Evolutionary conservation across 257 asterid species (phyloP).

Genomic region (Pogostemon cablin): DNA sequence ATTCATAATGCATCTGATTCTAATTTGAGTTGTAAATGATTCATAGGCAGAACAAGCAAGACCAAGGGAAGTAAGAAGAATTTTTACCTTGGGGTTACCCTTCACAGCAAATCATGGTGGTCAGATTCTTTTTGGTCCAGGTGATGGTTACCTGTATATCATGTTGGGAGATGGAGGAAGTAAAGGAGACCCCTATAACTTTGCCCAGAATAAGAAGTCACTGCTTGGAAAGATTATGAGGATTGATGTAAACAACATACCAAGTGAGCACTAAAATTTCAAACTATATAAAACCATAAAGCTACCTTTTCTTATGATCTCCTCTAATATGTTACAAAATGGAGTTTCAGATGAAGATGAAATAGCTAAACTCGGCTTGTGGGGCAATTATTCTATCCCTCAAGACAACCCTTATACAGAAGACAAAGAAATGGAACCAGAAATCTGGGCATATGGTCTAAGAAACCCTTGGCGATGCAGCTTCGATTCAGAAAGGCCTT

Average conservation of each 20-base stretch:
- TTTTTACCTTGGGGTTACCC: conserved; percentile 85
- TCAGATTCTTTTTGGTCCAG: conserved; percentile 85
- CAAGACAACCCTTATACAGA: conserved; percentile 70
- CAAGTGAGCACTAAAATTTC: conserved; percentile 55
- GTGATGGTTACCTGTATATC: conserved; percentile 73
- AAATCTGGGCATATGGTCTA: conserved; percentile 83
- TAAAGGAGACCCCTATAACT: conserved; percentile 77
- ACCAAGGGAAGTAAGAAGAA: conserved; percentile 76
- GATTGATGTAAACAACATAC: conserved; percentile 70
- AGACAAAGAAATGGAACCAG: conserved; percentile 63
- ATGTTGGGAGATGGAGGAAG: conserved; percentile 95
- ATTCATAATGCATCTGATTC: neutral
- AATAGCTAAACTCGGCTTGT: conserved; percentile 52
- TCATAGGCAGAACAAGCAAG: conserved; percentile 59
- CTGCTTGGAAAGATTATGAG: conserved; percentile 86
- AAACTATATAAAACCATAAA: neutral
- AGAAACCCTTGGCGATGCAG: conserved; percentile 96
- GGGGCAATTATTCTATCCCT: conserved; percentile 90
- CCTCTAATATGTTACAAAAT: neutral
- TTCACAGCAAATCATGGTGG: conserved; percentile 73
- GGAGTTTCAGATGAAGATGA: conserved; percentile 58
- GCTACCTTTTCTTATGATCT: conserved; percentile 1
- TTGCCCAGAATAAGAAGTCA: conserved; percentile 88
- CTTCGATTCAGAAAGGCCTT: conserved; percentile 89
- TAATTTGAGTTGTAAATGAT: conserved; percentile 3